Base-by-base conservation (phyloP, 441 rosid genomes). In the Populus hybrid region DNA sequence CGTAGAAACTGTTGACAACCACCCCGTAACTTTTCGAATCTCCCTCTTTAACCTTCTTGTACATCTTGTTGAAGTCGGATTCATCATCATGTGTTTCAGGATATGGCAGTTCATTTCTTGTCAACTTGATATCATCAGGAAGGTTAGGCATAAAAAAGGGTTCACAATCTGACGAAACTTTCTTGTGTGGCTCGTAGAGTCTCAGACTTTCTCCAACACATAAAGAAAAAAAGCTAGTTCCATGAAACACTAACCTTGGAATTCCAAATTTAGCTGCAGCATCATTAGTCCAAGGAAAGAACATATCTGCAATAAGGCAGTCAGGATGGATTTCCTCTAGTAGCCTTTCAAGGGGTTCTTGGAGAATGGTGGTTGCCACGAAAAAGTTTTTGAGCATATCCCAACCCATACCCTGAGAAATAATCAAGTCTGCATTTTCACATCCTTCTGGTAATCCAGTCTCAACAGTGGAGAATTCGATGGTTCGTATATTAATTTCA, bases 1-100 rank as follows among this genome's bases (percentile, higher is more conserved):
- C 94, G 31, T 90, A 85, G 84, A 88, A 89, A 68, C 94, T 93
- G 80, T 91, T 93, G 77, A 90, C 77, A 42, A 91, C 63, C 45
- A 84, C 82, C 21, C 92, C 94, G 69, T 72, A 93, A 87, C 91
- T 87, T 29, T 12, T 82, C 14, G 65, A 0, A 70, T 77, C 78
- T 1, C 12, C 68, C 26, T 21, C 84, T 2, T 10, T 68, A n/a
- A 12, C 36, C 36, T 50, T 4, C n/a, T 2, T 11, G 11, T 10
- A 33, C 23, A 76, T 31, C 78, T 76, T 31, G 71, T 65, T 21
- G 3, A 86, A 26, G 2, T 70, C 77, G 0, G 63, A 74, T 56
- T 83, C 89, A 40, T 56, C 53, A 0, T 66, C 74, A 2, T 38
- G 53, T 40, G 36, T 78, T 6, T 61, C 7, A 45, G 53, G 68